These are phyloP conservation scores for Nemania diffusa DNA, from an alignment of 2,329 filamentous ascomycete genomes.

Conservation along the genomic window DNA sequence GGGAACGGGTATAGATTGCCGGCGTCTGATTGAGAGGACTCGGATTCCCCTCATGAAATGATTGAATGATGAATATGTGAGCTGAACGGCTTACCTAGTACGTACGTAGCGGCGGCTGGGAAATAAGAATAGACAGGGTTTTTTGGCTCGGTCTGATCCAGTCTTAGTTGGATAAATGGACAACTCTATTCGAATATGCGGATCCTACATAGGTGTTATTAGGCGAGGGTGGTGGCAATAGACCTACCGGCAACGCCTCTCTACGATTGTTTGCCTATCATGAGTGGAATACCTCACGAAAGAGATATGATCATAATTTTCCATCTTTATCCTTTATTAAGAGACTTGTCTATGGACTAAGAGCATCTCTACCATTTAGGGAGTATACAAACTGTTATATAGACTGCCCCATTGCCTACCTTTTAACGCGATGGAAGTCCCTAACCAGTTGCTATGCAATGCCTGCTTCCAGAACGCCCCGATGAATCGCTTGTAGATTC, in stretches of 20 bases:
- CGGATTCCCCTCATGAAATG: background rate
- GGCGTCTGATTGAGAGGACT: constrained; percentile 25
- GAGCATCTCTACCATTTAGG: background rate
- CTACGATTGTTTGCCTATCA: background rate
- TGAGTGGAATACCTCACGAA: background rate
- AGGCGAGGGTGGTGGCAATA: background rate
- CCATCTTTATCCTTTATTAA: background rate
- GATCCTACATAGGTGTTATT: background rate
- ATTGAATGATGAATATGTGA: constrained; percentile 18
- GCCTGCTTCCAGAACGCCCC: constrained; percentile 20
- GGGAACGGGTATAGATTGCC: constrained; percentile 15
- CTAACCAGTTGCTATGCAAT: constrained; percentile 10
- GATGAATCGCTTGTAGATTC: constrained; percentile 9
- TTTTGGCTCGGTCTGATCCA: background rate
- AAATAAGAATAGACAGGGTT: constrained; percentile 24
- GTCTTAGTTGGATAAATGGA: background rate
- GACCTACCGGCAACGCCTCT: background rate
- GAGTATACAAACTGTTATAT: constrained; percentile 3
- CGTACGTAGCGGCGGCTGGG: background rate
- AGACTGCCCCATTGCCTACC: background rate
- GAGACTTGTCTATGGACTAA: background rate
- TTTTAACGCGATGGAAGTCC: background rate
- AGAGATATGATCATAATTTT: background rate
- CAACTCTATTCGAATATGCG: background rate
- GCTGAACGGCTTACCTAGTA: background rate